These are phyloP conservation scores for Xylariaceae sp. DNA, from an alignment of 2,329 filamentous ascomycete genomes.

Conservation along the genomic window DNA sequence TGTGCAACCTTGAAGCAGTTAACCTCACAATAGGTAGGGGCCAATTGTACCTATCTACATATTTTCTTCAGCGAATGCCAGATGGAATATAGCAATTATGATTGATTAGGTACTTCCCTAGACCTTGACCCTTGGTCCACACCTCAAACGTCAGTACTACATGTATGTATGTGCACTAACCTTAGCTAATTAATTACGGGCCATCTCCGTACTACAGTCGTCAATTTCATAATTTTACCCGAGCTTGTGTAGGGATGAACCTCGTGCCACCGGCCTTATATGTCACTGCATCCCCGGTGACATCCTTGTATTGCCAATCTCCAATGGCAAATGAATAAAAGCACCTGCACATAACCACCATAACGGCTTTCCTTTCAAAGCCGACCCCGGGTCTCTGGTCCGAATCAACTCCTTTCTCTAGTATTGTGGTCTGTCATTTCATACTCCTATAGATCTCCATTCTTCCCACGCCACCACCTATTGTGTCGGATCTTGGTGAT, in stretches of 20 bases:
- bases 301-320: constrained; percentile 28
- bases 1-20: too few species aligned
- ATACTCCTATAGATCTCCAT: neutral
- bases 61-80: neutral
- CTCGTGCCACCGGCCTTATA: constrained; percentile 33
- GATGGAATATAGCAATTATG: too few species aligned
- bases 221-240: too few species aligned
- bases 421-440: constrained; percentile 7
- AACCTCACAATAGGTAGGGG: too few species aligned
- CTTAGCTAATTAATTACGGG: constrained; percentile 2
- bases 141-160: constrained; percentile 2
- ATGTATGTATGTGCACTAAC: neutral
- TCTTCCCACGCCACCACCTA: constrained; percentile 16
- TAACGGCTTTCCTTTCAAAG: constrained; percentile 17
- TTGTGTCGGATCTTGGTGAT: neutral
- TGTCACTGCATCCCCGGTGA: constrained; percentile 20
- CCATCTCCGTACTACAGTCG: constrained; percentile 2
- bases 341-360: constrained; percentile 3
- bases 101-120: neutral
- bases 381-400: constrained; percentile 19
- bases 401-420: constrained; percentile 12
- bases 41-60: neutral
- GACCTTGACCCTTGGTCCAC: neutral
- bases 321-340: constrained; percentile 34
- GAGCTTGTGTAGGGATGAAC: constrained; percentile 1